phyloP scores from a whole-genome alignment of 805 yeast species.

The Zygoascus bituminiphila region DNA sequence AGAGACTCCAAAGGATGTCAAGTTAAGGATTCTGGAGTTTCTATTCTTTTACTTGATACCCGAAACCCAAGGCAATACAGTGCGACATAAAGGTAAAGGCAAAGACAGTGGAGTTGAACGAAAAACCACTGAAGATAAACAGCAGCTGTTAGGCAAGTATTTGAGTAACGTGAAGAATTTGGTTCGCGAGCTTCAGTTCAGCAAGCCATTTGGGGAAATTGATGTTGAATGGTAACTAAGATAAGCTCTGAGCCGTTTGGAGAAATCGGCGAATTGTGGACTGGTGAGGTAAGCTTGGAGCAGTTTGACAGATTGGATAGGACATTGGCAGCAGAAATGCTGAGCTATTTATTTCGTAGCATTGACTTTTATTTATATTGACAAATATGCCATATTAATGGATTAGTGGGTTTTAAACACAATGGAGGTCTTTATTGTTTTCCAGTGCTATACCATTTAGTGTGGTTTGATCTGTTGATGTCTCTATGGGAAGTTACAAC shows the following conservation, averaged over 20 bases:
- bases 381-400: no score
- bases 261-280: no score
- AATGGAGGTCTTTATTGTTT: no score
- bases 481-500: no score
- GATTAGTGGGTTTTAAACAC: no score
- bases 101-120: conserved; percentile 22
- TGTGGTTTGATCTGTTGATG: no score
- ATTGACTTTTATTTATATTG: neutral
- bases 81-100: conserved; percentile 12
- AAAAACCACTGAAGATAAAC: conserved; percentile 39
- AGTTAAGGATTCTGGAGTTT: conserved; percentile 60
- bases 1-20: conserved; percentile 42
- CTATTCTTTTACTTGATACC: conserved; percentile 61
- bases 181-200: conserved; percentile 37
- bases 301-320: neutral
- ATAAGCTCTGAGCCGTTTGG: no score
- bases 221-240: conserved; percentile 37
- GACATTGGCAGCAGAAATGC: neutral
- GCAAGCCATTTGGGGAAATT: conserved; percentile 44
- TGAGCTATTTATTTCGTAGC: neutral
- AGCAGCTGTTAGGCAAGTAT: conserved; percentile 34
- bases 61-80: conserved; percentile 33
- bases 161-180: conserved; percentile 40
- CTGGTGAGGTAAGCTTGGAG: no score
- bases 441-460: no score